Evolutionary conservation across 495 filamentous ascomycete genomes (phyloP).

Genomic region (Corynascus novoguineensis): DNA sequence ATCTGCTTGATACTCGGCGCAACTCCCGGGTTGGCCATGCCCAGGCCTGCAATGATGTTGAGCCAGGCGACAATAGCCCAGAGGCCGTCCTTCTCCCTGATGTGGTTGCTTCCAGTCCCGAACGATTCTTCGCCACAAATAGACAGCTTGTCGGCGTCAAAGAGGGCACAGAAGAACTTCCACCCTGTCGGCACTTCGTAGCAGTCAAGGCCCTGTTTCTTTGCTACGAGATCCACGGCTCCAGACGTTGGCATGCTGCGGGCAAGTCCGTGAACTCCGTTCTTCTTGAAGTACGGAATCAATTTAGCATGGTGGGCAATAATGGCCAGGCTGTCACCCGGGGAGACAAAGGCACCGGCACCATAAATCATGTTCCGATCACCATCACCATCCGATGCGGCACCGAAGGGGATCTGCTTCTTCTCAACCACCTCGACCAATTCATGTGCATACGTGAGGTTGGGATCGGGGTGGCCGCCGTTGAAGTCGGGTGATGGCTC

Average conservation of each 20-base stretch:
- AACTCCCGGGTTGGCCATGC: slow-evolving; percentile 66
- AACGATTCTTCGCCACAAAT: slow-evolving; percentile 99
- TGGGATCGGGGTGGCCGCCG: slow-evolving; percentile 95
- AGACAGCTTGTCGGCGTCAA: slow-evolving; percentile 94
- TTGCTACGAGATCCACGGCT: slow-evolving; percentile 89
- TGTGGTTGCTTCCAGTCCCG: slow-evolving; percentile 98
- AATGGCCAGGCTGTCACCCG: slow-evolving; percentile 93
- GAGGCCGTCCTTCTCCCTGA: slow-evolving; percentile 96
- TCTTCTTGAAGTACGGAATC: slow-evolving; percentile 96
- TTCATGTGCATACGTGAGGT: slow-evolving; percentile 95
- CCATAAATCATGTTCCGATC: slow-evolving; percentile 99
- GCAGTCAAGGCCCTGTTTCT: slow-evolving; percentile 82
- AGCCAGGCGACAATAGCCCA: slow-evolving; percentile 98
- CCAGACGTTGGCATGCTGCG: slow-evolving; percentile 96
- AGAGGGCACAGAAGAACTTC: slow-evolving; percentile 99
- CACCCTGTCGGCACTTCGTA: slow-evolving; percentile 98
- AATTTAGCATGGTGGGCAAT: slow-evolving; percentile 92
- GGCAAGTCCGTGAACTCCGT: slow-evolving; percentile 90
- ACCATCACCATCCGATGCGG: slow-evolving; percentile 92
- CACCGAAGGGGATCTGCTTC: slow-evolving; percentile 88
- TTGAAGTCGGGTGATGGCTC: slow-evolving; percentile 88
- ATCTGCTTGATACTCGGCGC: slow-evolving; percentile 88
- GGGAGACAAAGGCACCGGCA: slow-evolving; percentile 91
- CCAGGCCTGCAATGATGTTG: slow-evolving; percentile 95
- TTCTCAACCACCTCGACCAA: slow-evolving; percentile 91